Conservation (phyloP, 805 yeast genomes). For the Kodamaea nitidulidarum region DNA sequence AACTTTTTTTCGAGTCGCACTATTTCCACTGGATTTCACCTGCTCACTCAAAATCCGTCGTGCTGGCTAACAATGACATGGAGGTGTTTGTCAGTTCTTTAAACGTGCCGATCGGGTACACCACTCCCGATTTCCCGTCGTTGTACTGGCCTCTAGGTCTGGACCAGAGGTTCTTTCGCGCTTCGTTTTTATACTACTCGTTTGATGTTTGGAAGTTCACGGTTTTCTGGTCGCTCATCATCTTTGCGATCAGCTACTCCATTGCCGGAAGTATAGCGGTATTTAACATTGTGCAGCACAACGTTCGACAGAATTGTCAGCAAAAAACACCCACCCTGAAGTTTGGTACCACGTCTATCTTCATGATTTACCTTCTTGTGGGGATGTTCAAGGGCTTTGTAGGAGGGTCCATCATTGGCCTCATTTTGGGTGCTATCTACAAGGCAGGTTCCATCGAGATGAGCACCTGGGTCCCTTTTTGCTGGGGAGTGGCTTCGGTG, state of each 20-base stretch:
- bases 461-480: slow-evolving; percentile 94
- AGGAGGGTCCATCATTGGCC: slow-evolving; percentile 74
- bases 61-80: slow-evolving; percentile 17
- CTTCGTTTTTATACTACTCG: slow-evolving; percentile 62
- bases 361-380: slow-evolving; percentile 44
- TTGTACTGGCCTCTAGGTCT: slow-evolving; percentile 63
- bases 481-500: slow-evolving; percentile 69
- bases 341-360: slow-evolving; percentile 36
- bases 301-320: slow-evolving; percentile 14
- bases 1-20: slow-evolving; percentile 7
- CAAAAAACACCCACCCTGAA: slow-evolving; percentile 10
- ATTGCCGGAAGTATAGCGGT: slow-evolving; percentile 62
- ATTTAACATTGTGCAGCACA: slow-evolving; percentile 20
- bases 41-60: no score
- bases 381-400: slow-evolving; percentile 65
- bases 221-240: slow-evolving; percentile 71
- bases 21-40: no score
- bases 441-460: slow-evolving; percentile 75
- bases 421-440: slow-evolving; percentile 71
- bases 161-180: slow-evolving; percentile 33
- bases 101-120: slow-evolving; percentile 76
- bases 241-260: slow-evolving; percentile 58
- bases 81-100: slow-evolving; percentile 37
- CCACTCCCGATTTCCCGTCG: slow-evolving; percentile 76
- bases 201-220: slow-evolving; percentile 82